phyloP scores from a whole-genome alignment of 352 stramenopile species.

The Phytopythium kandeliae region DNA sequence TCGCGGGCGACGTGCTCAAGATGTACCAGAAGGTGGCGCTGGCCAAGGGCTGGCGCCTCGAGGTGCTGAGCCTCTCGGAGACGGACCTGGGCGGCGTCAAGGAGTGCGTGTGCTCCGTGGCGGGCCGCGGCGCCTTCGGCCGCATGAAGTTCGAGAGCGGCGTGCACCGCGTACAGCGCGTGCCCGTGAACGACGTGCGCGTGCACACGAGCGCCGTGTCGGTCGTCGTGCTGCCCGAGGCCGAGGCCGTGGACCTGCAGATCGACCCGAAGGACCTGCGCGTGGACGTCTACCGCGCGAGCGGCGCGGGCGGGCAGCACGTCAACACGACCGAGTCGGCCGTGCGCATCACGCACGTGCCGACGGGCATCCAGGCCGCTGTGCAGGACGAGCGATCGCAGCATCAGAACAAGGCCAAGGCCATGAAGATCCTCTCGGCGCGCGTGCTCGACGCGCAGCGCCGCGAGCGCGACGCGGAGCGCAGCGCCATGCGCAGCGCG shows the following conservation, averaged over 20 bases:
- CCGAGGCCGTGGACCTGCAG: constrained; percentile 82
- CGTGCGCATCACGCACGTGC: constrained; percentile 96
- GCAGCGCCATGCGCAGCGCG: constrained; percentile 56
- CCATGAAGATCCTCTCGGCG: constrained; percentile 95
- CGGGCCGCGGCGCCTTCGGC: constrained; percentile 87
- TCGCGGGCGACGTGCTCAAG: constrained; percentile 90
- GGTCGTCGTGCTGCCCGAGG: constrained; percentile 95
- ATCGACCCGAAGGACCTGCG: constrained; percentile 95
- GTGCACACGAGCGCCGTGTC: constrained; percentile 98
- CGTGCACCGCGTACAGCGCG: constrained; percentile 96
- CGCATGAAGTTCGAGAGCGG: constrained; percentile 98
- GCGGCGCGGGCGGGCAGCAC: constrained; percentile 96
- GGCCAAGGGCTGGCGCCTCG: constrained; percentile 87
- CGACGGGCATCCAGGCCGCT: constrained; percentile 89
- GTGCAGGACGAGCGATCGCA: constrained; percentile 95
- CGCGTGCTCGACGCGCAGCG: constrained; percentile 95
- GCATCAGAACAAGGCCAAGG: constrained; percentile 98
- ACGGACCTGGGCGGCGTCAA: constrained; percentile 84
- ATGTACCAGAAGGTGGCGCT: constrained; percentile 92
- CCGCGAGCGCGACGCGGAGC: constrained; percentile 44
- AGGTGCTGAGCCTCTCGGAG: constrained; percentile 84
- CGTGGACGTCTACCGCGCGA: constrained; percentile 96
- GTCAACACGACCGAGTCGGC: constrained; percentile 99
- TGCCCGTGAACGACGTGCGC: constrained; percentile 94
- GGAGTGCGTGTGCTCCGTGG: constrained; percentile 71